These are phyloP conservation scores for Sordariomycetes sp. DNA, from an alignment of 2,329 filamentous ascomycete species.

Conservation along the genomic window DNA sequence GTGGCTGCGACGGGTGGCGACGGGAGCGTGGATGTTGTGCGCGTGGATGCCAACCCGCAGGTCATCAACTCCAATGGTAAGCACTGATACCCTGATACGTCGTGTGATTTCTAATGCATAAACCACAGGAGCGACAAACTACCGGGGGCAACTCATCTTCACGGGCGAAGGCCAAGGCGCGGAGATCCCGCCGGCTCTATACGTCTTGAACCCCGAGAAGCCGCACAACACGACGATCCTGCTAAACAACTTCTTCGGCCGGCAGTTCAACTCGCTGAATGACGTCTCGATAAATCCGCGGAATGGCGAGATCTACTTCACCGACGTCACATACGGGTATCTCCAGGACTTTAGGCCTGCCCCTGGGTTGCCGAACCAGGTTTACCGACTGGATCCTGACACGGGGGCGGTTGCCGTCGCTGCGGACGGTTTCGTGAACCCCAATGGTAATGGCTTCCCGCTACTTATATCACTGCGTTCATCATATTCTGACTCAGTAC, in stretches of 20 bases:
- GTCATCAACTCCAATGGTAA: slow-evolving; percentile 37
- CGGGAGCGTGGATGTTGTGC: slow-evolving; percentile 24
- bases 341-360: slow-evolving; percentile 41
- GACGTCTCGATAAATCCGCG: slow-evolving; percentile 38
- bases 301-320: slow-evolving; percentile 51
- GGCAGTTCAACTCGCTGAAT: slow-evolving; percentile 47
- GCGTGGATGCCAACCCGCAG: slow-evolving; percentile 25
- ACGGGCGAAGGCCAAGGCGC: slow-evolving; percentile 35
- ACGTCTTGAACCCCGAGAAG: slow-evolving; percentile 26
- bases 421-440: slow-evolving; percentile 40
- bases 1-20: slow-evolving; percentile 19
- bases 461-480: neutral
- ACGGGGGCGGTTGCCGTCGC: slow-evolving; percentile 39
- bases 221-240: slow-evolving; percentile 40
- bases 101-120: neutral
- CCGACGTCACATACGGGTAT: slow-evolving; percentile 46
- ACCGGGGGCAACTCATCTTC: slow-evolving; percentile 32
- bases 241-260: slow-evolving; percentile 45
- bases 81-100: neutral
- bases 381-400: slow-evolving; percentile 39
- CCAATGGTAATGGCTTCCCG: slow-evolving; percentile 30
- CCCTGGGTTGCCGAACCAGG: slow-evolving; percentile 40
- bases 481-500: neutral
- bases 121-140: slow-evolving; percentile 32
- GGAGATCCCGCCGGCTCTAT: slow-evolving; percentile 21